Conservation (phyloP, 2,329 filamentous ascomycete species). For the Ascomycota sp. region DNA sequence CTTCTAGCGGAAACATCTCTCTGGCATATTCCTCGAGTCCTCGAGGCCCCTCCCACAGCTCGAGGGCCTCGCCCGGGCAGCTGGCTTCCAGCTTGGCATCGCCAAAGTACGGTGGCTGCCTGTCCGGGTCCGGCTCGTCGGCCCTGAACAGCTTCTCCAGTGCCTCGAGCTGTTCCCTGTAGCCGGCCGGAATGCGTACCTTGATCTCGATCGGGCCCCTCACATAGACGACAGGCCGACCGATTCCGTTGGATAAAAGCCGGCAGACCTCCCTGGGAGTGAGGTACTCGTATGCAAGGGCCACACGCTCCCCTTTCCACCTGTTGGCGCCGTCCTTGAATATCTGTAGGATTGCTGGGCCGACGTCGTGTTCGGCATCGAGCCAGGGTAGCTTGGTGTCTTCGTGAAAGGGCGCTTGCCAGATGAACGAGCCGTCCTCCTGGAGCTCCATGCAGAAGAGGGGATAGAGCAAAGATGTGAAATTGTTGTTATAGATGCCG, state of each 20-base stretch:
- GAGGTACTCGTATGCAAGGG: constrained; percentile 76
- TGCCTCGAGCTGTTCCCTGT: constrained; percentile 66
- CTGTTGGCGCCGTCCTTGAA: constrained; percentile 81
- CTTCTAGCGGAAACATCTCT: constrained; percentile 86
- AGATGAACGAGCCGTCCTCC: constrained; percentile 66
- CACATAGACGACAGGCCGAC: constrained; percentile 58
- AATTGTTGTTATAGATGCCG: constrained; percentile 98
- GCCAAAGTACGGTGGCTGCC: constrained; percentile 45
- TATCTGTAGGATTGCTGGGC: constrained; percentile 76
- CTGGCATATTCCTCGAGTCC: constrained; percentile 86
- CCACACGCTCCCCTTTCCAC: constrained; percentile 64
- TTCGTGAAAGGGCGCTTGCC: constrained; percentile 86
- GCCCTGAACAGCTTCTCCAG: constrained; percentile 38
- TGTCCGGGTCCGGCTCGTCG: constrained; percentile 27
- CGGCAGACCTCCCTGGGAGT: constrained; percentile 66
- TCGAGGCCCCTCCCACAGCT: constrained; percentile 79
- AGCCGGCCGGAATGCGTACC: constrained; percentile 71
- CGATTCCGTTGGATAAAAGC: constrained; percentile 59
- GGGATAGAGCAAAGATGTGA: constrained; percentile 79
- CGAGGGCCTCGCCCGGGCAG: constrained; percentile 55
- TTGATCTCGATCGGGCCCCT: constrained; percentile 63
- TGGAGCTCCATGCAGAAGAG: constrained; percentile 89
- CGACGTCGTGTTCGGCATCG: constrained; percentile 89
- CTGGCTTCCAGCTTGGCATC: constrained; percentile 33
- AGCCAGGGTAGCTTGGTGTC: constrained; percentile 83